Evolutionary conservation across 1,139 yeast species (phyloP).

Genomic region (Torulaspora globosa): DNA sequence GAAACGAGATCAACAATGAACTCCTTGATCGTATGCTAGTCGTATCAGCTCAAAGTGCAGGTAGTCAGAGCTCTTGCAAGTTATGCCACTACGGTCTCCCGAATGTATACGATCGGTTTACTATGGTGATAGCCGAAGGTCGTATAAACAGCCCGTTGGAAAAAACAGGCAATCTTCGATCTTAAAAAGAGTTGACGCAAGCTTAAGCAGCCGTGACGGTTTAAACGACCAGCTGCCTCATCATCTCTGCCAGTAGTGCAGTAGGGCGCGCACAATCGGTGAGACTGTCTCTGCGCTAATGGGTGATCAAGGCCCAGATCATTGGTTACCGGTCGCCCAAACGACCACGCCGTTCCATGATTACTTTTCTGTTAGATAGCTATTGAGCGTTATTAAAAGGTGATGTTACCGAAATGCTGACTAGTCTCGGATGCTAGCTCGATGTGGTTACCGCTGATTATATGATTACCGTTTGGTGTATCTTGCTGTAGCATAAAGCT

Average conservation of each 20-base stretch:
- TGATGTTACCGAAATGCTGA: conserved; percentile 15
- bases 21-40: conserved; percentile 4
- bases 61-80: background rate
- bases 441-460: conserved; percentile 5
- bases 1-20: background rate
- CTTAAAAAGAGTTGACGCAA: background rate
- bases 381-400: conserved; percentile 10
- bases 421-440: conserved; percentile 9
- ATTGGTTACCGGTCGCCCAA: background rate
- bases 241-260: background rate
- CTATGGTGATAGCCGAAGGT: background rate
- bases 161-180: conserved; percentile 1
- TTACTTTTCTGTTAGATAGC: conserved; percentile 6
- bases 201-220: background rate
- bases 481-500: conserved; percentile 18
- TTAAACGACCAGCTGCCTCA: background rate
- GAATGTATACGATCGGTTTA: conserved; percentile 6
- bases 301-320: background rate
- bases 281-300: too few species aligned
- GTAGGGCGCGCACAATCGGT: too few species aligned
- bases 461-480: conserved; percentile 4
- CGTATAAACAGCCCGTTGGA: conserved; percentile 9
- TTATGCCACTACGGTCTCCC: background rate
- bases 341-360: background rate
- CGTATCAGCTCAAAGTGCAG: background rate